Conservation (phyloP, 129 eudicot genomes). For the Deinandra increscens region DNA sequence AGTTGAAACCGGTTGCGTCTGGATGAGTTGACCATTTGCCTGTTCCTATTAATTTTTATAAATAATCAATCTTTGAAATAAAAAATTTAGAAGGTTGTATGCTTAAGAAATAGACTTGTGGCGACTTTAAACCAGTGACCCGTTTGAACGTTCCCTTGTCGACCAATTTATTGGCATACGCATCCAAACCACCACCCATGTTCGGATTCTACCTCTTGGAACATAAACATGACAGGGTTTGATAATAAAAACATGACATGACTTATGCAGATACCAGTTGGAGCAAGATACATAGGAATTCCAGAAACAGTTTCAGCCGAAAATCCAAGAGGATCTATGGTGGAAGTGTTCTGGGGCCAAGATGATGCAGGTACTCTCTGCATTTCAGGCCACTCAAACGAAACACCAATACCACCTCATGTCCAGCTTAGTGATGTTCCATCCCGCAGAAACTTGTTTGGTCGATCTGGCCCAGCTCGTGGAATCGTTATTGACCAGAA, state of each 20-base stretch:
- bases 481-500: conserved; percentile 77
- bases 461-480: conserved; percentile 38
- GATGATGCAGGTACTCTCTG: conserved; percentile 79
- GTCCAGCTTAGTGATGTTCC: conserved; percentile 39
- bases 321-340: conserved; percentile 81
- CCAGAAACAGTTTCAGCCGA: conserved; percentile 71
- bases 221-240: not conserved
- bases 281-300: conserved; percentile 76
- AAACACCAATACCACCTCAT: conserved; percentile 60
- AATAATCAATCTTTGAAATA: conserved; percentile 2
- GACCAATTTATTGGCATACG: not conserved
- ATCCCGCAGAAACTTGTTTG: conserved; percentile 32
- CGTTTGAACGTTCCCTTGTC: not conserved
- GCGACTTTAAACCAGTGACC: not conserved
- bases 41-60: not conserved
- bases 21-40: not conserved
- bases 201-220: not conserved
- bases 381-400: conserved; percentile 68
- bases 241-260: not conserved
- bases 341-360: conserved; percentile 85
- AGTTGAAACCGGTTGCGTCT: not conserved
- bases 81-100: not conserved
- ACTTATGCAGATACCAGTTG: conserved; percentile 68
- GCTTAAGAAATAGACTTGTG: not conserved
- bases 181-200: not conserved